Conservation (phyloP, 2,329 filamentous ascomycete genomes). For the Trichoderma sp. region DNA sequence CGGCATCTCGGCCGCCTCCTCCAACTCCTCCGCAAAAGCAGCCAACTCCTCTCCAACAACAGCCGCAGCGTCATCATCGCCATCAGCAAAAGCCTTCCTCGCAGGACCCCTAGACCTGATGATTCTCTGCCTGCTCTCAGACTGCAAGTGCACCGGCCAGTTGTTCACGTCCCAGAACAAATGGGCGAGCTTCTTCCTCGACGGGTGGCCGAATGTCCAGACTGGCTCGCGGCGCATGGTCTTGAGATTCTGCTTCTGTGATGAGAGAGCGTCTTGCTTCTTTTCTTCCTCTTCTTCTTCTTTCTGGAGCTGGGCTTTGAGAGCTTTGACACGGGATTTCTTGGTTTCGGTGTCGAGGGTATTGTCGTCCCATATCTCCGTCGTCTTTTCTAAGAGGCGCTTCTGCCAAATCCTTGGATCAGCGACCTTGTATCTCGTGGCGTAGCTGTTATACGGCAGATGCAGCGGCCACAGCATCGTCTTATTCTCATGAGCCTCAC, state of each 20-base stretch:
- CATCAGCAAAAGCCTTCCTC: not conserved
- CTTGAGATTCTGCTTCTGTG: not conserved
- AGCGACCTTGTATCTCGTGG: not conserved
- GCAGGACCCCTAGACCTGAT: conserved; percentile 26
- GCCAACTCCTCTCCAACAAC: not conserved
- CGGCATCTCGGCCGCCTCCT: conserved; percentile 5
- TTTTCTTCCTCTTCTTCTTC: conserved; percentile 16
- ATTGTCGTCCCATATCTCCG: not conserved
- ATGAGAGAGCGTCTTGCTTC: not conserved
- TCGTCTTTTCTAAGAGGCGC: not conserved
- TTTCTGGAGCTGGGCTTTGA: not conserved
- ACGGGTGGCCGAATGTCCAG: conserved; percentile 33
- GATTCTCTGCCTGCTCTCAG: conserved; percentile 26
- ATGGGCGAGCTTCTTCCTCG: conserved; percentile 20
- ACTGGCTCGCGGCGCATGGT: conserved; percentile 30
- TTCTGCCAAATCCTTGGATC: not conserved
- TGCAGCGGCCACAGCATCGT: conserved; percentile 42
- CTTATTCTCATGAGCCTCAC: conserved; percentile 43
- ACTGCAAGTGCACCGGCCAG: conserved; percentile 46
- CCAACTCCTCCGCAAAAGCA: not conserved
- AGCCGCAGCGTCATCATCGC: not conserved
- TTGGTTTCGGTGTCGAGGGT: not conserved
- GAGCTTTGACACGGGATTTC: not conserved
- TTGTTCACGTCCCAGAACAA: conserved; percentile 46
- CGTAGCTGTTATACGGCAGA: conserved; percentile 11